Percentiles rank a stretch among this genome's conserved stretches.
Conservation (phyloP, 1,284 basidiomycete species). For the Apiotrichum mycotoxinovorans region DNA sequence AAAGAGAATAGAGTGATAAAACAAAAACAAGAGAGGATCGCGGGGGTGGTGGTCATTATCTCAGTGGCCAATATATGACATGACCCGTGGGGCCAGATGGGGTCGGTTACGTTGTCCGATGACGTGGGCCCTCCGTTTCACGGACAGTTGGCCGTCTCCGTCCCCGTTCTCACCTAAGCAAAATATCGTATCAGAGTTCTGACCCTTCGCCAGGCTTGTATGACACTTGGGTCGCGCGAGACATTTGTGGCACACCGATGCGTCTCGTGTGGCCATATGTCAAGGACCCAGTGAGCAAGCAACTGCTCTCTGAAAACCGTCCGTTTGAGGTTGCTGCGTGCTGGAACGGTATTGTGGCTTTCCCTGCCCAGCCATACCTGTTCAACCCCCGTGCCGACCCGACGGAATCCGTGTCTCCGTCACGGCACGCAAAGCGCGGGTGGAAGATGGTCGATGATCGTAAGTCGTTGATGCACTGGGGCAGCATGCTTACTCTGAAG, state of each 20-base stretch:
- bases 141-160: background rate
- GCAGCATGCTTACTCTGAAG: conserved; percentile 23
- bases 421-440: conserved; percentile 14
- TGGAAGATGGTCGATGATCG: conserved; percentile 46
- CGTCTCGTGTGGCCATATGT: conserved; percentile 59
- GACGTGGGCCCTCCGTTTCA: background rate
- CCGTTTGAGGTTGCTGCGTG: conserved; percentile 58
- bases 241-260: conserved; percentile 50
- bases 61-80: too few species aligned
- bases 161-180: background rate
- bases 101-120: too few species aligned
- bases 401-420: conserved; percentile 25
- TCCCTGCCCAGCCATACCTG: conserved; percentile 54
- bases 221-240: conserved; percentile 55
- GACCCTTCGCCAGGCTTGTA: conserved; percentile 39
- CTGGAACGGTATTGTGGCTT: conserved; percentile 53
- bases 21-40: too few species aligned
- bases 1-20: too few species aligned
- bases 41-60: too few species aligned
- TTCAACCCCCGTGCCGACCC: conserved; percentile 27
- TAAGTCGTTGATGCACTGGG: conserved; percentile 23
- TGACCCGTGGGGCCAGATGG: too few species aligned
- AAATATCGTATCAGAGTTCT: background rate
- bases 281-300: conserved; percentile 47
- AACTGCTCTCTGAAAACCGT: conserved; percentile 48